Conservation (phyloP, 345 rosid species). For the sweet orange (Citrus sinensis) region DVS_A1.0 CM039167.1:1751001-1751500, state of each 20-base stretch:
- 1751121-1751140: constrained; percentile 61
- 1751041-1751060: constrained; percentile 20
- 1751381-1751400: constrained; percentile 59
- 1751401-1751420: constrained; percentile 12
- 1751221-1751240: background rate
- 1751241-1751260: background rate
- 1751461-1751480: background rate
- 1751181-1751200: background rate
- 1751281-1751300: constrained; percentile 32
- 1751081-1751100: constrained; percentile 44
- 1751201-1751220: background rate
- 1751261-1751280: constrained; percentile 65
- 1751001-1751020: constrained; percentile 19
- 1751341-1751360: constrained; percentile 65
- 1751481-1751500: background rate
- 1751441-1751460: background rate
- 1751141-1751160: background rate
- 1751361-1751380: constrained; percentile 63
- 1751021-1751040: constrained; percentile 44
- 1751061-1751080: constrained; percentile 27
- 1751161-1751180: background rate
- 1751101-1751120: constrained; percentile 55
- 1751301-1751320: constrained; percentile 51
- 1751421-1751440: background rate
- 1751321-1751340: constrained; percentile 45